phyloP scores from a whole-genome alignment of 2,329 filamentous ascomycete genomes.

The Aspergillus oerlinghausenensis region DNA sequence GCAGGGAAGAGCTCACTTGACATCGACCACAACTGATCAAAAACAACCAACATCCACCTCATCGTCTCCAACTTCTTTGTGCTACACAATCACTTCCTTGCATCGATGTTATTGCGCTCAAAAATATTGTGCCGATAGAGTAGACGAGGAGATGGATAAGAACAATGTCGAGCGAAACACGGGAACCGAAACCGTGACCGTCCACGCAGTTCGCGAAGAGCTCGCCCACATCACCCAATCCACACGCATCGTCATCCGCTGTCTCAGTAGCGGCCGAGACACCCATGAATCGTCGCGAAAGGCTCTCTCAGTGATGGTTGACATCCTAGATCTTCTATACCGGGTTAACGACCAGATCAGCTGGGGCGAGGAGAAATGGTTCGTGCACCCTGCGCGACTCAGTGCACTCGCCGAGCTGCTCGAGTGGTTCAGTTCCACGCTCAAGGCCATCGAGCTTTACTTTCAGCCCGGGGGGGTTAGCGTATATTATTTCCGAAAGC shows the following conservation, averaged over 20 bases:
- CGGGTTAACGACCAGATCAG: conserved; percentile 20
- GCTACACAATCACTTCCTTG: not conserved
- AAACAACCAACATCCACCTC: not conserved
- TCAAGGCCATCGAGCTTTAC: conserved; percentile 24
- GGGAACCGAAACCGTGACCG: not conserved
- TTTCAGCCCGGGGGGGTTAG: conserved; percentile 30
- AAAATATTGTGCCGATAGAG: not conserved
- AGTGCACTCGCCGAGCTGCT: conserved; percentile 18
- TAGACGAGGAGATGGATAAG: conserved; percentile 7
- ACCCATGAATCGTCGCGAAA: conserved; percentile 21
- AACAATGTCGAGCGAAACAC: not conserved
- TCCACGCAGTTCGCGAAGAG: conserved; percentile 7
- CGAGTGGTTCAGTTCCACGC: conserved; percentile 16
- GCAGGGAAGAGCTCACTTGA: not conserved
- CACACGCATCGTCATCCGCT: conserved; percentile 19
- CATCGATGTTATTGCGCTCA: not conserved
- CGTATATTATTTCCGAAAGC: conserved; percentile 20
- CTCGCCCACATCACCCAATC: conserved; percentile 16
- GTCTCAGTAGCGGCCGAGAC: conserved; percentile 18
- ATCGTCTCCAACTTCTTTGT: fast-evolving
- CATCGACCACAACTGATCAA: not conserved
- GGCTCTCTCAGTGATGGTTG: conserved; percentile 17
- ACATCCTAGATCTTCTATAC: conserved; percentile 21
- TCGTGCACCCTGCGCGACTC: conserved; percentile 16
- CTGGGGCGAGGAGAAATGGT: conserved; percentile 21